Base-by-base conservation (phyloP, 345 rosid genomes). In the Litchi chinensis region DNA sequence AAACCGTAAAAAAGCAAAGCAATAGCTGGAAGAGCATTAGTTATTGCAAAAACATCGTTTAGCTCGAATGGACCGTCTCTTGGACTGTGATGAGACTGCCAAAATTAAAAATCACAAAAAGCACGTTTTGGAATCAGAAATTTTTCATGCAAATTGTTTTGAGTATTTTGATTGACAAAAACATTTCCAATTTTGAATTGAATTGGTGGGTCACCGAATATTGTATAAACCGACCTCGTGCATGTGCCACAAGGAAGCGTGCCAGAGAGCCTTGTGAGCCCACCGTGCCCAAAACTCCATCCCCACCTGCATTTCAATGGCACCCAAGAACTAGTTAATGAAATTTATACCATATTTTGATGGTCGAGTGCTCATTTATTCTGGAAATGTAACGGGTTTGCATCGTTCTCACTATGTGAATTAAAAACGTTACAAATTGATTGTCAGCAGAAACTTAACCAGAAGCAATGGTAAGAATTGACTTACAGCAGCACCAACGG, bases 221-320 rank as follows among this genome's bases (percentile, higher is more conserved):
- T 59, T 59, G 64, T 52, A n/a, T 4, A 37, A 24, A 62, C 79
- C 9, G 43, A 89, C 93, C 93, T 91, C 85, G 80, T 91, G 95
- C 93, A 89, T 89, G 70, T 89, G 88, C 95, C 93, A 91, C 68
- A 91, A 77, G 0, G 95, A 89, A 75, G 88, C 90, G 52, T 91
- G 95, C 95, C 95, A 90, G 0, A 91, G 86, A 44, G 88, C 90
- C 79, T 60, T 85, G 59, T 91, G 95, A 52, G 93, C 93, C 95
- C 95, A 91, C 73, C 95, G 86, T 40, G 95, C 95, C 95, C 95
- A 91, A 67, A 82, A 91, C 73, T 91, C 95, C 93, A 88, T 91
- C 0, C 95, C 95, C 10, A 90, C 89, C 95, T 91, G 75, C 28
- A 64, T 41, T 70, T 39, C 43, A 44, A 32, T n/a, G 26, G 21